These are phyloP conservation scores for Aspergillus steynii DNA, from an alignment of 495 filamentous ascomycete genomes.

Conservation along the genomic window DNA sequence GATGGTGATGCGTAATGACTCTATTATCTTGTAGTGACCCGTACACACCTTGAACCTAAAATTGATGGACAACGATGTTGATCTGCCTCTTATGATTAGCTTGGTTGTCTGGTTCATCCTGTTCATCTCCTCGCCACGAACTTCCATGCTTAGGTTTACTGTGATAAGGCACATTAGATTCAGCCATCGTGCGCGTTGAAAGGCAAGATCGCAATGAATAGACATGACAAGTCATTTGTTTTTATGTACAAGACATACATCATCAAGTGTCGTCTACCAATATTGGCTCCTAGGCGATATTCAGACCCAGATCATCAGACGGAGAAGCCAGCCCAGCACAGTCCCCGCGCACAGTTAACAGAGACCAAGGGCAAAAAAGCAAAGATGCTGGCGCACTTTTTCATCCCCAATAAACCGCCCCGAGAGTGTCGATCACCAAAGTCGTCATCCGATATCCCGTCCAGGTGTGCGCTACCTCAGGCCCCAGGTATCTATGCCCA, in stretches of 20 bases:
- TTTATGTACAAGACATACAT: constrained; percentile 8
- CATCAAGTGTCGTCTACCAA: neutral
- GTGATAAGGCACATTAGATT: too few species aligned
- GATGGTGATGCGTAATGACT: too few species aligned
- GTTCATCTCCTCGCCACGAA: too few species aligned
- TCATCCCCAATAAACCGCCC: neutral
- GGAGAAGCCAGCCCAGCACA: neutral
- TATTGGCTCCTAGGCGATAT: too few species aligned
- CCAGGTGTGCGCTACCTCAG: neutral
- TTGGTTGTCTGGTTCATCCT: too few species aligned
- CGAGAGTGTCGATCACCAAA: neutral
- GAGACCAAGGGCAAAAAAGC: neutral
- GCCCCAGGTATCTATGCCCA: neutral
- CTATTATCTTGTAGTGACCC: too few species aligned
- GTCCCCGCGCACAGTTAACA: too few species aligned
- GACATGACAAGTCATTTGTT: constrained; percentile 1
- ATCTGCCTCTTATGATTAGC: too few species aligned
- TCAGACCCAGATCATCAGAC: neutral
- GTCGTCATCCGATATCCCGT: neutral
- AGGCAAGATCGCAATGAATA: neutral
- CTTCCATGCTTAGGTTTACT: too few species aligned
- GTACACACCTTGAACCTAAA: too few species aligned
- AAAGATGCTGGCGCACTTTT: neutral
- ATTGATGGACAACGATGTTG: too few species aligned
- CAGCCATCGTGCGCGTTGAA: too few species aligned